Percentiles rank a stretch among this genome's conserved stretches.
phyloP scores from a whole-genome alignment of 352 stramenopile genomes.

The Halophytophthora polymorphica region DNA sequence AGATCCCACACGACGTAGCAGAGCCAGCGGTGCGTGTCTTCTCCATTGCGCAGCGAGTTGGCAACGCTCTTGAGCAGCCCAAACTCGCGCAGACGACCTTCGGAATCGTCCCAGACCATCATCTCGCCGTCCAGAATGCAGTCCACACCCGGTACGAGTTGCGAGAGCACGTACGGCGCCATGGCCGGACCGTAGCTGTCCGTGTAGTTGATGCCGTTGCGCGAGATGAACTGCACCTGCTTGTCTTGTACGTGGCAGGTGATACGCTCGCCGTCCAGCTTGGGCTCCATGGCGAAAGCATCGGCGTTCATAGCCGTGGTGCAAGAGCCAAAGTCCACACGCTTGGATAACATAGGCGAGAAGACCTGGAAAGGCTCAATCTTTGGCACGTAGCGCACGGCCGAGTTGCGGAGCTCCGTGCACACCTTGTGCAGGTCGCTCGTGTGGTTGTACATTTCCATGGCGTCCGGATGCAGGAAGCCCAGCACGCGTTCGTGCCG shows the following conservation, averaged over 20 bases:
- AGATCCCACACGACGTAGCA: constrained; percentile 87
- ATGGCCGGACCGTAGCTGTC: constrained; percentile 66
- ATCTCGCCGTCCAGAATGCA: constrained; percentile 86
- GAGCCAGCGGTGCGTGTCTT: constrained; percentile 67
- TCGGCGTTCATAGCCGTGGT: constrained; percentile 66
- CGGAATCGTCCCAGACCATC: constrained; percentile 86
- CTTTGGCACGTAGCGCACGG: constrained; percentile 73
- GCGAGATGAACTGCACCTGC: constrained; percentile 79
- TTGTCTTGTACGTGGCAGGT: constrained; percentile 66
- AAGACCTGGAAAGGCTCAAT: constrained; percentile 84
- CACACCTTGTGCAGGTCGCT: constrained; percentile 82
- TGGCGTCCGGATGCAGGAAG: constrained; percentile 77
- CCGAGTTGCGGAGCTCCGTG: constrained; percentile 68
- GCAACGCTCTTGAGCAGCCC: constrained; percentile 79
- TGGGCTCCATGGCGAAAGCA: constrained; percentile 81
- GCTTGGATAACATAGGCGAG: constrained; percentile 84
- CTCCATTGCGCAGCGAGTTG: constrained; percentile 45
- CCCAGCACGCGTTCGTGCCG: constrained; percentile 76
- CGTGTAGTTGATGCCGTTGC: constrained; percentile 83
- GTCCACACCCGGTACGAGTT: constrained; percentile 56
- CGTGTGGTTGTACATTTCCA: constrained; percentile 88
- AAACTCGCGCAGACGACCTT: constrained; percentile 76
- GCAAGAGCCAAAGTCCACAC: constrained; percentile 81
- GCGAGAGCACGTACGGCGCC: constrained; percentile 53
- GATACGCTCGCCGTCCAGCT: constrained; percentile 82